Evolutionary conservation across 2,329 filamentous ascomycete species (phyloP), one percentile per base, ranked within the genome.

Genomic region (Dryadomyces quercus-mongolicae): DNA sequence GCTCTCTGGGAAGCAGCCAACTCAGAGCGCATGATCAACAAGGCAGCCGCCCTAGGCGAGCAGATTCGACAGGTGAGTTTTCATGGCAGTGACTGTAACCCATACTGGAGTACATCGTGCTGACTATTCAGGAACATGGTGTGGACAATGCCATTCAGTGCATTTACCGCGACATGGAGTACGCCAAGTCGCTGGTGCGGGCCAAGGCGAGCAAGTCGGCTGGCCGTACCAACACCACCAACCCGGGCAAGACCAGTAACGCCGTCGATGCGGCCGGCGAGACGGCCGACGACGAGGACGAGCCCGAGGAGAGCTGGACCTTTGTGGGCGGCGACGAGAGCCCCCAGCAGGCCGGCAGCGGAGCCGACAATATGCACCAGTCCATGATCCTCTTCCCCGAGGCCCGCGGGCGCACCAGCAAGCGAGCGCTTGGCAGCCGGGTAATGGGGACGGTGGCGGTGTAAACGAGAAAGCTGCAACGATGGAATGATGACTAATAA

Each of bases 161-260:
- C 57, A 88, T 98, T 55, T 98, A 97, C 66, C 86, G 93, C 45
- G 92, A 97, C 66, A 77, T 97, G 54, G 93, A 97, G 65, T 96
- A 96, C 63, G 91, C 93, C 42, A 87, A 81, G 67, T 85, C 85
- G 16, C 74, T 97, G 47, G 86, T 95, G 66, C 87, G 86, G 67
- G 80, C 73, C 55, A 80, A 80, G 66, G 69, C 71, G 1, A 72
- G 72, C 58, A 80, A 78, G 67, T 73, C 54, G 66, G 63, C 18
- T 2, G 18, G 12, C 20, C 46, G 61, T 61, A 31, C 47, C 63
- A 38, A 42, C 16, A 42, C 25, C 25, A n/a, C 38, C 38, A 44
- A 16, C 42, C 5, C 21, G 18, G 15, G 51, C 53, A 2, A 46
- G 8, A 65, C 66, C n/a, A 63, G 63, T 7, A 67, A 67, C 6